These are phyloP conservation scores for Russula earlei DNA, from an alignment of 768 basidiomycete species.

Conservation along the genomic window DNA sequence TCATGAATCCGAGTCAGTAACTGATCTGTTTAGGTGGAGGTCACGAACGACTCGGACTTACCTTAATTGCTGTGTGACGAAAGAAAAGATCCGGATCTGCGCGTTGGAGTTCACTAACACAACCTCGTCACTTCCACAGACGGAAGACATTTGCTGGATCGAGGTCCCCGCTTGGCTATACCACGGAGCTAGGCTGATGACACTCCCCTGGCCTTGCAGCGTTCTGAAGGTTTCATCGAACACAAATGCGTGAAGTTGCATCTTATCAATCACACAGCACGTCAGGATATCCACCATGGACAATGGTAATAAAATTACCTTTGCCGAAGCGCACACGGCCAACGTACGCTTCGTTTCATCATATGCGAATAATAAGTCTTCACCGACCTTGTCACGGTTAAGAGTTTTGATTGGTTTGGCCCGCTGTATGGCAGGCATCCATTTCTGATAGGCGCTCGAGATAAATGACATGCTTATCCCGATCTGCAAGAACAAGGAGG, in stretches of 20 bases:
- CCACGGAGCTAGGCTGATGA: conserved; percentile 36
- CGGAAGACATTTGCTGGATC: conserved; percentile 34
- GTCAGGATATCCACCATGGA: neutral
- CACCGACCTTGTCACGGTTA: conserved; percentile 38
- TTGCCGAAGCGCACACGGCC: conserved; percentile 36
- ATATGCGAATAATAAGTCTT: conserved; percentile 36
- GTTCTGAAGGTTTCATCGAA: conserved; percentile 37
- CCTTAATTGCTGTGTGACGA: conserved; percentile 46
- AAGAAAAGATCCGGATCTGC: conserved; percentile 41
- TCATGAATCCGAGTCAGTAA: neutral
- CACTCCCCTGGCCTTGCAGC: conserved; percentile 34
- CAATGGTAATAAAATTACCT: conserved; percentile 27
- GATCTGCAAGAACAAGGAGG: conserved; percentile 4
- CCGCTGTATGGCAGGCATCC: neutral
- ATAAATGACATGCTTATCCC: neutral
- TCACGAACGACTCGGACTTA: conserved; percentile 22
- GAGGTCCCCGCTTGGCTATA: conserved; percentile 25
- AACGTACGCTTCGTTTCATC: conserved; percentile 45
- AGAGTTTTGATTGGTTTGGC: conserved; percentile 19
- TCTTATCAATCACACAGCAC: conserved; percentile 4
- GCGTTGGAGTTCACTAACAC: conserved; percentile 37
- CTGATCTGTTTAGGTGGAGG: no score
- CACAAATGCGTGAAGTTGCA: conserved; percentile 35
- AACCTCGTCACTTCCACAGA: conserved; percentile 44
- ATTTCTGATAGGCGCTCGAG: conserved; percentile 1